Base-by-base conservation (phyloP, 164 flowering plant species). In the Vitis riparia region DNA sequence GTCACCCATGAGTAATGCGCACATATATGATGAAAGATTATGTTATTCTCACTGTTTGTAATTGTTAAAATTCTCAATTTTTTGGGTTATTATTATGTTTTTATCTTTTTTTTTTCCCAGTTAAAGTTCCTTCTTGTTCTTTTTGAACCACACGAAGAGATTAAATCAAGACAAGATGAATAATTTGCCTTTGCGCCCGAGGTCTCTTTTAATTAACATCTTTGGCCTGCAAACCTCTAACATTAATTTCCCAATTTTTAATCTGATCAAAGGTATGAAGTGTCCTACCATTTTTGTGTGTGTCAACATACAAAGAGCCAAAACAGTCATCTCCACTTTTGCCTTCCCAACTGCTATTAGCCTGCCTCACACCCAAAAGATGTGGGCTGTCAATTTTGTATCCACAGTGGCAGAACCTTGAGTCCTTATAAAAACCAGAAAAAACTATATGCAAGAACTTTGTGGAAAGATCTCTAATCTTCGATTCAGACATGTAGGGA, bases 181-280 rank as follows among this genome's bases (percentile, higher is more conserved):
- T 47, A 5, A 14, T 3, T 23, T 23, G 27, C 27, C 27, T 23
- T 37, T 37, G 44, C 44, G 56, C 44, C 51, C 65, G 44, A 62
- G 75, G 30, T 59, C 27, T 49, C 59, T 65, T 68, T 76, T 77
- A 68, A 53, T 76, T 77, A 68, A 49, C 52, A 23, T 19, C 23
- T 11, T 29, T 65, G 62, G 56, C 71, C 68, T 63, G 55, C 79
- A 79, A 27, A 37, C 17, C 58, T 37, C 61, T 23, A 23, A 37
- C 73, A 62, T 23, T 63, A 32, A 75, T 73, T 47, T 56, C 29
- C 3, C 50, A 47, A 29, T 66, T 19, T 69, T 64, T 56, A 17
- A 27, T 29, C 51, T 56, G 11, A 11, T 23, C 2, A 23, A 23
- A 23, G 27, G 2, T 23, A 23, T 23, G 27, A 23, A 23, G 27